A percentile compares a stretch with the other conserved stretches of the same genome.
phyloP scores from a whole-genome alignment of 2,329 filamentous ascomycete species.

The Alternaria dauci region DNA sequence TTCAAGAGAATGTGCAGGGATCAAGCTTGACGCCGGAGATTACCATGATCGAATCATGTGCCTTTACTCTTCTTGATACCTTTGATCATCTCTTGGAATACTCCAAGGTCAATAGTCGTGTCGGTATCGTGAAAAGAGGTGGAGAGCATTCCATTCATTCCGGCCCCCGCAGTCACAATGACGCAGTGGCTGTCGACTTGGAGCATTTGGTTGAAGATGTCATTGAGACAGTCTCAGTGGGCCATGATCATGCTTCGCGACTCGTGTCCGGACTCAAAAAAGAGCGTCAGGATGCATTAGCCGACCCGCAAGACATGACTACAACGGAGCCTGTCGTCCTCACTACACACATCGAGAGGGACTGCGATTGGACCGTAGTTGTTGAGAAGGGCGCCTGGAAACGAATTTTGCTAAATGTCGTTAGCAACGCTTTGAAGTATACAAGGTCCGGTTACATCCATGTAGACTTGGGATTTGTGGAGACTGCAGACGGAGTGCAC shows the following conservation, averaged over 20 bases:
- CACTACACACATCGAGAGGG: conserved; percentile 13
- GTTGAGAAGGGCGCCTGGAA: conserved; percentile 22
- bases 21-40: conserved; percentile 52
- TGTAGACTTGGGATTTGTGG: conserved; percentile 16
- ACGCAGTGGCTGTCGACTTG: conserved; percentile 4
- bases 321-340: conserved; percentile 4
- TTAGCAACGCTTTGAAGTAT: conserved; percentile 37
- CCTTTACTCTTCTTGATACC: conserved; percentile 57
- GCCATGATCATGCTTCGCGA: conserved; percentile 11
- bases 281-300: conserved; percentile 4
- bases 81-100: conserved; percentile 38
- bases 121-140: background rate
- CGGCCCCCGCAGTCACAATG: no score
- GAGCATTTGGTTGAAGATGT: conserved; percentile 14
- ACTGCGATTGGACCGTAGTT: conserved; percentile 11
- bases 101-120: conserved; percentile 28
- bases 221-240: conserved; percentile 14
- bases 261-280: conserved; percentile 4
- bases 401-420: conserved; percentile 32
- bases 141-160: background rate
- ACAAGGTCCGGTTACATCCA: conserved; percentile 25
- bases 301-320: no score
- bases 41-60: conserved; percentile 58
- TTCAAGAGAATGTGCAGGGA: conserved; percentile 54
- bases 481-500: conserved; percentile 1